Percentiles rank a stretch among this genome's conserved stretches.
Conservation (phyloP, 768 basidiomycete species). For the Hypholoma fasciculare region DNA sequence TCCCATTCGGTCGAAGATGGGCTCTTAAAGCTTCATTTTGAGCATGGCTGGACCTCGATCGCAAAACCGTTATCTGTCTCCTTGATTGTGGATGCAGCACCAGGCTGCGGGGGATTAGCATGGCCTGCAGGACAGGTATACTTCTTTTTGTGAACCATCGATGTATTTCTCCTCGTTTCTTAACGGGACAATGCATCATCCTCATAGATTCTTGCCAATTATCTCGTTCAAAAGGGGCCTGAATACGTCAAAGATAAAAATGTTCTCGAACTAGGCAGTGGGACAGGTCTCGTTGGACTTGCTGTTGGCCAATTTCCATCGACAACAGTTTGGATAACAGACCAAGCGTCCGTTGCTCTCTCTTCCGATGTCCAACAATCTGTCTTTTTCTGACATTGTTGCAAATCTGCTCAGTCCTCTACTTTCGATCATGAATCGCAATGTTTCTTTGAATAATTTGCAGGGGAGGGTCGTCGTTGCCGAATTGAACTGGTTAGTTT, state of each 20-base stretch:
- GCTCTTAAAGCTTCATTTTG: constrained; percentile 45
- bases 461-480: constrained; percentile 50
- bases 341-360: constrained; percentile 74
- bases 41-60: constrained; percentile 18
- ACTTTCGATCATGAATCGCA: constrained; percentile 75
- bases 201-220: constrained; percentile 72
- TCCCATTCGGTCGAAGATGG: constrained; percentile 49
- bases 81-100: constrained; percentile 74
- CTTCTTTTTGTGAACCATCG: neutral
- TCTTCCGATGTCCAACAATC: neutral
- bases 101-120: constrained; percentile 89
- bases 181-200: neutral
- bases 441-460: constrained; percentile 68
- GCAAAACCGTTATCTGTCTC: constrained; percentile 38
- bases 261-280: constrained; percentile 85
- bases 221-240: constrained; percentile 60
- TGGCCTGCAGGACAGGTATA: constrained; percentile 91
- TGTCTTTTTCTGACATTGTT: neutral
- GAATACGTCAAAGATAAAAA: constrained; percentile 51
- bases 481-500: constrained; percentile 80
- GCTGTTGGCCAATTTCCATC: constrained; percentile 70
- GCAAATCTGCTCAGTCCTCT: constrained; percentile 52
- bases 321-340: constrained; percentile 74
- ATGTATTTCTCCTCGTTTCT: neutral
- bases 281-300: constrained; percentile 92